phyloP scores from a whole-genome alignment of 805 yeast species.

The Yamadazyma nakazawae region DNA sequence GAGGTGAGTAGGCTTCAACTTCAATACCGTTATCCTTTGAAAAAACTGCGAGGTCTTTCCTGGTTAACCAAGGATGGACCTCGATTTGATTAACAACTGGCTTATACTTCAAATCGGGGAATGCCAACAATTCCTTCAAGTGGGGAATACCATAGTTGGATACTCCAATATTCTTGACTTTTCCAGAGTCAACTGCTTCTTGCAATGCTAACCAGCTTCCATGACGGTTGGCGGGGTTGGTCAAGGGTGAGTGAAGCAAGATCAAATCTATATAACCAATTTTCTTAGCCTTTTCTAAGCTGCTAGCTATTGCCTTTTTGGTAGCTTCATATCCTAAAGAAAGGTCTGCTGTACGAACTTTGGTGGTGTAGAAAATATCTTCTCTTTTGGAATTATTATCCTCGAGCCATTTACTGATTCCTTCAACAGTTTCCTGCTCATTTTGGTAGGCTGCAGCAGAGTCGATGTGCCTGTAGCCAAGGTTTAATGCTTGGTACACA shows the following conservation, averaged over 20 bases:
- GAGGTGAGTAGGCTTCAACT: conserved; percentile 79
- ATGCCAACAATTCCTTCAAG: conserved; percentile 23
- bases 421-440: conserved; percentile 59
- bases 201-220: conserved; percentile 81
- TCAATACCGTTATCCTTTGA: conserved; percentile 53
- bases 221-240: conserved; percentile 7
- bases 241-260: conserved; percentile 55
- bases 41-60: conserved; percentile 56
- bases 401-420: conserved; percentile 45
- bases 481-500: conserved; percentile 45
- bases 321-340: conserved; percentile 35
- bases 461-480: conserved; percentile 75
- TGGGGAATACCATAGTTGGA: conserved; percentile 32
- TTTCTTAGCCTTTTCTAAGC: conserved; percentile 29
- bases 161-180: conserved; percentile 36
- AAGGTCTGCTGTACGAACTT: conserved; percentile 26
- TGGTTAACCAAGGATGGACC: conserved; percentile 51
- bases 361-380: conserved; percentile 38
- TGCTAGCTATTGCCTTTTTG: conserved; percentile 25
- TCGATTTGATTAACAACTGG: conserved; percentile 37
- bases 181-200: conserved; percentile 62
- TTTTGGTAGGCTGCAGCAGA: conserved; percentile 67
- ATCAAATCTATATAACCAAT: conserved; percentile 40
- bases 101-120: conserved; percentile 20
- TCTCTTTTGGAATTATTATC: conserved; percentile 34